Percentiles rank a stretch among this genome's conserved stretches.
Conservation (phyloP, 305 asterid species). For the Striga hermonthica region DNA sequence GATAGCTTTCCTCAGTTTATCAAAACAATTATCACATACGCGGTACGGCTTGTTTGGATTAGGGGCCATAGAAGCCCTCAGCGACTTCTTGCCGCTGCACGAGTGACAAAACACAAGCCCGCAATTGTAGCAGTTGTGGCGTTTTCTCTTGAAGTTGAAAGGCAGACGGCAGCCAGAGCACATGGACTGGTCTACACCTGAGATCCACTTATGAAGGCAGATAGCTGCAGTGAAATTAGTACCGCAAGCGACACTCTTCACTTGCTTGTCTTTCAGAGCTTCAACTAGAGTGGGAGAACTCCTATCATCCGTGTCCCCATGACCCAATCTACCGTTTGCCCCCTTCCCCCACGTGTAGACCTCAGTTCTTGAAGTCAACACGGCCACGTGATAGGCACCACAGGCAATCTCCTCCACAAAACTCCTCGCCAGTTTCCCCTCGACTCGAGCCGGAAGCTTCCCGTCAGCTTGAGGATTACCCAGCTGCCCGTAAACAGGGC, state of each 20-base stretch:
- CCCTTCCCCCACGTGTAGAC: slow-evolving; percentile 96
- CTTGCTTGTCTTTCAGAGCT: slow-evolving; percentile 86
- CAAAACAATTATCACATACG: slow-evolving; percentile 78
- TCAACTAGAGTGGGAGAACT: slow-evolving; percentile 73
- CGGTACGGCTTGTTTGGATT: slow-evolving; percentile 85
- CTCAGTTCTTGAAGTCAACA: slow-evolving; percentile 84
- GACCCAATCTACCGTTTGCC: slow-evolving; percentile 88
- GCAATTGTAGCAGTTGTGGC: slow-evolving; percentile 91
- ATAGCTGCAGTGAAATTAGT: slow-evolving; percentile 72
- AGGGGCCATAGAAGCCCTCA: slow-evolving; percentile 86
- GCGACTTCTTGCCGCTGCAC: slow-evolving; percentile 87
- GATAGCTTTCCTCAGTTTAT: slow-evolving; percentile 58
- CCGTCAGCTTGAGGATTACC: slow-evolving; percentile 85
- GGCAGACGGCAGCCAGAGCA: slow-evolving; percentile 87
- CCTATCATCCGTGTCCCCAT: slow-evolving; percentile 79
- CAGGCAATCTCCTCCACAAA: slow-evolving; percentile 88
- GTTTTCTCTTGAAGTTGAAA: slow-evolving; percentile 79
- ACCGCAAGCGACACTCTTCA: slow-evolving; percentile 86
- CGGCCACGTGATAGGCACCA: slow-evolving; percentile 91
- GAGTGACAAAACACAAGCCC: slow-evolving; percentile 86
- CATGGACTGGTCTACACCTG: slow-evolving; percentile 87
- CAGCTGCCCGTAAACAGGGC: slow-evolving; percentile 85
- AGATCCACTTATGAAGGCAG: slow-evolving; percentile 89
- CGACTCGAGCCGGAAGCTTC: slow-evolving; percentile 75
- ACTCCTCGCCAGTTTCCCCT: slow-evolving; percentile 64